Evolutionary conservation across 176 grass and related monocot species (phyloP).

Genomic region (Guadua angustifolia): DNA sequence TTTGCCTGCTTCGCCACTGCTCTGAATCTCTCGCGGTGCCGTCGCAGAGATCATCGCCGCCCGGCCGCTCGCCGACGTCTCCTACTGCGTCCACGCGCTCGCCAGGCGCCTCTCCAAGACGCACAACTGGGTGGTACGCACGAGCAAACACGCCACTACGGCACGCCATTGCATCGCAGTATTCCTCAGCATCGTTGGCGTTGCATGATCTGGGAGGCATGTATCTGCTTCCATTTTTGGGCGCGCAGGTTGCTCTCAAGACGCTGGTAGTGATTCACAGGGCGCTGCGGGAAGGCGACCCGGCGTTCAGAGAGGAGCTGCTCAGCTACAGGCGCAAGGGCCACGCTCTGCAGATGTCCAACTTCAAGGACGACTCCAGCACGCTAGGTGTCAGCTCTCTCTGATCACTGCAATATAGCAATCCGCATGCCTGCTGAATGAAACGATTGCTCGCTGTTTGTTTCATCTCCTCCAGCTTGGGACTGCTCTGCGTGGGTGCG

Average conservation of each 20-base stretch:
- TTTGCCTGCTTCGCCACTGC: neutral
- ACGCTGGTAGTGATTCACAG: slow-evolving; percentile 84
- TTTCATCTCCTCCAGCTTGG: slow-evolving; percentile 50
- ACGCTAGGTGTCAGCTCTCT: slow-evolving; percentile 47
- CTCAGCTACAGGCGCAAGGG: slow-evolving; percentile 66
- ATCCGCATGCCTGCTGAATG: neutral
- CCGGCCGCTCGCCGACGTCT: slow-evolving; percentile 74
- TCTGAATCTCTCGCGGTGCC: neutral
- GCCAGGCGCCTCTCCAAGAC: slow-evolving; percentile 83
- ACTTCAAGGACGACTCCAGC: slow-evolving; percentile 89
- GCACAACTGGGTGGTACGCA: slow-evolving; percentile 79
- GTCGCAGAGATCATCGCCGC: slow-evolving; percentile 66
- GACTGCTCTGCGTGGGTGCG: slow-evolving; percentile 95
- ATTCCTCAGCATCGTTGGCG: too few relatives aligned
- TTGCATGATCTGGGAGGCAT: neutral
- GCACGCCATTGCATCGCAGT: neutral
- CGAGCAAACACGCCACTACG: neutral
- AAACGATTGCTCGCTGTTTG: too few relatives aligned
- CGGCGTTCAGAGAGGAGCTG: slow-evolving; percentile 80
- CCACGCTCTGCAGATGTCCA: slow-evolving; percentile 71
- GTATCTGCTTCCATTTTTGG: neutral
- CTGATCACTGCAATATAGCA: neutral
- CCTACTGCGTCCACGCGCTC: slow-evolving; percentile 80
- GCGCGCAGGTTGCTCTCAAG: slow-evolving; percentile 81
- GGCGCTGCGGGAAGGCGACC: slow-evolving; percentile 68